Percentiles rank a stretch among this genome's conserved stretches.
Conservation (phyloP, 2,329 filamentous ascomycete species). For the Cladosporium phlei region DNA sequence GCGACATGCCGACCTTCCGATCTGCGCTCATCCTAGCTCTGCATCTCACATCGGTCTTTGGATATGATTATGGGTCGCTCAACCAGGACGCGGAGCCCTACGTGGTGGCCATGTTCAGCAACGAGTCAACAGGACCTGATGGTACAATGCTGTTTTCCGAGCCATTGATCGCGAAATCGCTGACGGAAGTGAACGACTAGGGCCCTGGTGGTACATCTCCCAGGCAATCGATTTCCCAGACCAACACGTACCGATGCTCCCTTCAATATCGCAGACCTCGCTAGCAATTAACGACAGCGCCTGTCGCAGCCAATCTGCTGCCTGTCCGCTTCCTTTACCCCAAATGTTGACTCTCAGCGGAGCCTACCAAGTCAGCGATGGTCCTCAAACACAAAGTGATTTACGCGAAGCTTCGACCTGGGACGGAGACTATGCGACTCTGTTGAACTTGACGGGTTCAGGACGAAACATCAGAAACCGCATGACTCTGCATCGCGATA, state of each 20-base stretch:
- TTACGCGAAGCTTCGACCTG: slow-evolving; percentile 1
- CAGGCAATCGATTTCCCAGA: slow-evolving; percentile 13
- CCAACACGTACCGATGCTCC: slow-evolving; percentile 7
- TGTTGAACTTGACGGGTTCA: slow-evolving; percentile 13
- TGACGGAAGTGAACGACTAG: not conserved
- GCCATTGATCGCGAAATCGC: no score
- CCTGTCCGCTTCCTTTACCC: slow-evolving; percentile 15
- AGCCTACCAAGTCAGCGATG: slow-evolving; percentile 4
- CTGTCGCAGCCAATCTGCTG: slow-evolving; percentile 11
- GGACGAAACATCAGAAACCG: slow-evolving; percentile 11
- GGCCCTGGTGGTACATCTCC: slow-evolving; percentile 17
- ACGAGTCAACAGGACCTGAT: slow-evolving; percentile 13
- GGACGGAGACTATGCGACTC: slow-evolving; percentile 11
- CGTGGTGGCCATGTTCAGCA: slow-evolving; percentile 12
- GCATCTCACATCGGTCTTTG: not conserved
- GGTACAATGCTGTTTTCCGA: no score
- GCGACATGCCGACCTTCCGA: no score
- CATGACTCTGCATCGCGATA: slow-evolving; percentile 9
- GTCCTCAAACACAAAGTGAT: slow-evolving; percentile 3
- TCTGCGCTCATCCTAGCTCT: not conserved
- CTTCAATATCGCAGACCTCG: slow-evolving; percentile 14
- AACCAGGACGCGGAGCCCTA: slow-evolving; percentile 9
- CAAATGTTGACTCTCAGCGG: slow-evolving; percentile 9
- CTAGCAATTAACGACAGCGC: slow-evolving; percentile 14
- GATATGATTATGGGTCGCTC: not conserved